Base-by-base conservation (phyloP, 2,329 filamentous ascomycete species). In the Coniochaeta sp. region DNA sequence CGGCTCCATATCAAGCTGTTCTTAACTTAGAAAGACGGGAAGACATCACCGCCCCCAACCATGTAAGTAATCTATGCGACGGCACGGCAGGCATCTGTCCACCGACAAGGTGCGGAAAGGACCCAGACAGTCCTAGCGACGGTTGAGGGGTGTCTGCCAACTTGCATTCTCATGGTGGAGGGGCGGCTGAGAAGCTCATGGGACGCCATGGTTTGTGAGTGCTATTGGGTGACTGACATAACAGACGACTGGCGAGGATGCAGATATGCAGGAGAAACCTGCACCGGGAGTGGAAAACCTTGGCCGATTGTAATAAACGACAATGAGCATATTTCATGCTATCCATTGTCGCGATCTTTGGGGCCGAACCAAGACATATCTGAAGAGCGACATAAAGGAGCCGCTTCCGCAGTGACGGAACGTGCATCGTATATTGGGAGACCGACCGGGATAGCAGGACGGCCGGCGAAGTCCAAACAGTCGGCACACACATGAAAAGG, bases 51-150 rank as follows among this genome's bases (percentile, higher is more conserved):
- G 58, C 58, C 58, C 58, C 24, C 57, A 36, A 36, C 56, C 59
- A 60, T 64, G 59, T 63, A 64, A 59, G 61, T 64, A 68, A 69
- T 70, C 58, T 62, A 63, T 61, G 60, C 59, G 59, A 44, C 24
- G 36, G 36, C 28, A 57, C 55, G 55, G 34, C 22, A 57, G 55
- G 55, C 55, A 22, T 28, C 19, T 26, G 26, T 24, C 34, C 55
- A 42, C 34, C 17, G 36, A 40, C 6, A 28, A 42, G 55, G 34
- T 57, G n/a, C 26, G 47, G 5, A 30, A 17, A 2, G 47, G 26
- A 9, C 47, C 22, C 47, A 47, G 4, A 24, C 26, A 47, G 19
- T 28, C 30, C 30, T n/a, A 52, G 47, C 17, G 47, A 17, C 22
- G 24, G 14, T 16, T 28, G 24, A 28, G 36, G 16, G 42, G 32